phyloP scores from a whole-genome alignment of 129 eudicot genomes.

The Flaveria sonorensis region DNA sequence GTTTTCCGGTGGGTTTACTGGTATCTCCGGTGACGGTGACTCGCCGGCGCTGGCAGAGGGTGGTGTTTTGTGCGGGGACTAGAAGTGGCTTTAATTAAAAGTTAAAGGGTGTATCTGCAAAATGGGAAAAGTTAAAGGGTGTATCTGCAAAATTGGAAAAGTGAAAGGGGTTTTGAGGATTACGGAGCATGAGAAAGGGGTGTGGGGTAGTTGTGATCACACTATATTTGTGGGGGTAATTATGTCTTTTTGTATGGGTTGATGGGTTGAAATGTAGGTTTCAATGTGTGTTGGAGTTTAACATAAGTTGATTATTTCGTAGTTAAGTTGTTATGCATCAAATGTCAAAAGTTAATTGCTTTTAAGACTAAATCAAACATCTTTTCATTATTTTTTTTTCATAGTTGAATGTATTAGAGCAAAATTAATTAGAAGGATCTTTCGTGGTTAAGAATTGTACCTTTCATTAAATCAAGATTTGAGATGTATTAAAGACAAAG shows the following conservation, averaged over 20 bases:
- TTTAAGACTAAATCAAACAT: conserved; percentile 8
- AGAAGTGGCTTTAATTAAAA: conserved; percentile 31
- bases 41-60: conserved; percentile 1
- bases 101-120: conserved; percentile 20
- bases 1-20: conserved; percentile 6
- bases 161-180: conserved; percentile 19
- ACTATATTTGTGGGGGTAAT: conserved; percentile 36
- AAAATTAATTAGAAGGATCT: neutral
- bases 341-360: conserved; percentile 20
- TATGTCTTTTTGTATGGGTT: conserved; percentile 29
- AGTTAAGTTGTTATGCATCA: neutral
- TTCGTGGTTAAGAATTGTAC: no score
- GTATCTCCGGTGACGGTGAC: conserved; percentile 3
- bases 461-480: no score
- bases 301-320: neutral
- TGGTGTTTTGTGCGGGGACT: conserved; percentile 18
- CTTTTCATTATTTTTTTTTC: neutral
- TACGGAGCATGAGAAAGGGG: conserved; percentile 20
- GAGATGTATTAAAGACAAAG: no score
- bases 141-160: conserved; percentile 18
- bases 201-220: conserved; percentile 32
- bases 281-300: conserved; percentile 10
- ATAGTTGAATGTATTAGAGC: neutral
- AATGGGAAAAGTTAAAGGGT: conserved; percentile 23
- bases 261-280: conserved; percentile 14